phyloP scores from a whole-genome alignment of 352 stramenopile species.

The Thalassiosira exigua region DNA sequence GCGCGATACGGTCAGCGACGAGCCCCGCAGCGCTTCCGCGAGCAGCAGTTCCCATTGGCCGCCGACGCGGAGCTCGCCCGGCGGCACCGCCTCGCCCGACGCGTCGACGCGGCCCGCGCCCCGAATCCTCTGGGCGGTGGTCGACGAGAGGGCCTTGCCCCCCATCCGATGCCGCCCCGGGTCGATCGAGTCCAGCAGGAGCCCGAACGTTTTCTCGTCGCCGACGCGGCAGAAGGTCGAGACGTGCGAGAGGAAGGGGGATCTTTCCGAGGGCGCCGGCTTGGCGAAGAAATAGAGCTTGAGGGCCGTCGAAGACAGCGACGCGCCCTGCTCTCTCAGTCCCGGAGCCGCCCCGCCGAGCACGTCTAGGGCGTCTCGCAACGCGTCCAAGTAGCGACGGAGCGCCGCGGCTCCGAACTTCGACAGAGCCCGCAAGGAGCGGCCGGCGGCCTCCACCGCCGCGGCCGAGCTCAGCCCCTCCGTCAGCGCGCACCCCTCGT shows the following conservation, averaged over 20 bases:
- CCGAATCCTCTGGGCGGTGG: slow-evolving; percentile 49
- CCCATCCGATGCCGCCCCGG: not conserved
- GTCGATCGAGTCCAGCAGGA: slow-evolving; percentile 21
- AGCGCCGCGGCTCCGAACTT: slow-evolving; percentile 57
- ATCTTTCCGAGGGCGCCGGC: too few relatives aligned
- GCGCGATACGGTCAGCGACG: slow-evolving; percentile 30
- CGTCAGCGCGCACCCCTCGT: slow-evolving; percentile 59
- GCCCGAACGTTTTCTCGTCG: slow-evolving; percentile 18
- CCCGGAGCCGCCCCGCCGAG: not conserved
- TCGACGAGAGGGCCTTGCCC: slow-evolving; percentile 17
- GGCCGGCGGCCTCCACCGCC: slow-evolving; percentile 58
- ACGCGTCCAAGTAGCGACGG: slow-evolving; percentile 50
- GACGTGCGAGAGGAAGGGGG: slow-evolving; percentile 27
- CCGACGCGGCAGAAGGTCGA: slow-evolving; percentile 30
- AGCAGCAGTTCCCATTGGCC: slow-evolving; percentile 82
- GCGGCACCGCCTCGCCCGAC: not conserved
- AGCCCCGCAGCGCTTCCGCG: slow-evolving; percentile 51
- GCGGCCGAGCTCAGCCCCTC: slow-evolving; percentile 45
- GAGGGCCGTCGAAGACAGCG: slow-evolving; percentile 9
- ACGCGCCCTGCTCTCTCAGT: not conserved
- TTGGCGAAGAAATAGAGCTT: slow-evolving; percentile 43
- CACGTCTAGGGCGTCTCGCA: slow-evolving; percentile 36
- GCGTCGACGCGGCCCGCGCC: slow-evolving; percentile 16
- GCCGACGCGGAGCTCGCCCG: slow-evolving; percentile 64
- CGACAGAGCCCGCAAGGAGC: slow-evolving; percentile 54